Evolutionary conservation across 2,329 filamentous ascomycete genomes (phyloP), one percentile per base, ranked within the genome.

Genomic region (Diplodia corticola): DNA sequence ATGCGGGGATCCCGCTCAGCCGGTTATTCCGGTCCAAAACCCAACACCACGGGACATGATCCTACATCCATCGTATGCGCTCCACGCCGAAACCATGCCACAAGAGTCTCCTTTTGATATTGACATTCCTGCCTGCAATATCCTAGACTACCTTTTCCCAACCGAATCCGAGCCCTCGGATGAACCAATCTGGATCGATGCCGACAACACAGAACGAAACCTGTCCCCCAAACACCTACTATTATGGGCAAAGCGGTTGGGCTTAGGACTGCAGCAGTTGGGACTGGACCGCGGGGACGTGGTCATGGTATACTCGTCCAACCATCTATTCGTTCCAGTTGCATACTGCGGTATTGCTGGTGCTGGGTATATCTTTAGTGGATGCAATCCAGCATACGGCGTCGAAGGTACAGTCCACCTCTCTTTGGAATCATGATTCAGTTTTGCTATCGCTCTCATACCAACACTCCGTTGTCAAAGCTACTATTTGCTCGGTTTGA

Each of bases 261-360:
- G 80, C 0, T 74, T 77, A 44, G 84, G 84, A 4, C 76, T 87
- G 15, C 76, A 83, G 57, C 75, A 71, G 3, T 70, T 83, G 7
- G 83, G 81, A 0, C 67, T 86, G 6, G 71, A 79, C 65, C 76
- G 74, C 59, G 82, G 82, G 13, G 84, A 86, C 61, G 82, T 84
- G 2, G 82, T 85, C 35, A 79, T 86, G 78, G 79, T 85, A 50
- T 84, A 82, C 70, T 82, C 82, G 0, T 80, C 82, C 2, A 87
- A 86, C 70, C 82, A 85, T 68, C 81, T 87, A 46, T 85, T 83
- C 68, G 80, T 86, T 1, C 84, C 84, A 0, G 81, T 82, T 4
- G 81, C 82, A 15, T 86, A 85, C 70, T 75, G 86, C 5, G 84
- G 83, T 2, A 81, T 84, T 46, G 80, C 85, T 1, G 85, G 84